Evolutionary conservation across 225 moss, liverwort and hornwort genomes (phyloP).

Genomic region (Anthoceros angustus): DNA sequence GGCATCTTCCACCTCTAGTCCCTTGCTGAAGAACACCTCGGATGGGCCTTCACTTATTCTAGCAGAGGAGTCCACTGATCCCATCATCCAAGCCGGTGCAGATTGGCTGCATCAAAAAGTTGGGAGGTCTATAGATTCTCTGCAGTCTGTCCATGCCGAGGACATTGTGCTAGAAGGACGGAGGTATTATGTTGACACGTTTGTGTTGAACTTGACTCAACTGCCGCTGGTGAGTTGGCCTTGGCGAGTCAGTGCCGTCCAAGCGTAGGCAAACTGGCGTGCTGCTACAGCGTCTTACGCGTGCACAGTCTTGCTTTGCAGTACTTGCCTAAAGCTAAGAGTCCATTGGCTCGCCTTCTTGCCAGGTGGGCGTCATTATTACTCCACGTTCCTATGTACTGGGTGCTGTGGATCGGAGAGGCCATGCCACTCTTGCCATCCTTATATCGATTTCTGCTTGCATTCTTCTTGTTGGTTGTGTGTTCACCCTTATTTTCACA

Average conservation of each 20-base stretch:
- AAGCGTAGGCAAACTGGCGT: neutral
- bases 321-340: neutral
- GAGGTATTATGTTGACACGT: constrained; percentile 52
- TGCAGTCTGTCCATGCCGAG: constrained; percentile 38
- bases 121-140: constrained; percentile 21
- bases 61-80: constrained; percentile 44
- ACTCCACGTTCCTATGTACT: constrained; percentile 54
- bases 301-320: neutral
- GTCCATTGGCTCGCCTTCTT: neutral
- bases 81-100: constrained; percentile 53
- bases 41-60: constrained; percentile 19
- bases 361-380: constrained; percentile 63
- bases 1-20: constrained; percentile 45
- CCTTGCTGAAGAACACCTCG: constrained; percentile 30
- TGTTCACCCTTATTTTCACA: constrained; percentile 47
- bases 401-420: constrained; percentile 59
- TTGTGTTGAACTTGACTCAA: constrained; percentile 37
- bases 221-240: constrained; percentile 43
- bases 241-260: neutral
- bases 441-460: constrained; percentile 48
- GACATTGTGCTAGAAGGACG: constrained; percentile 26
- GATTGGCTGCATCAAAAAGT: constrained; percentile 34
- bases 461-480: constrained; percentile 51
- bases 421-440: constrained; percentile 55
- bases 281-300: neutral